These are phyloP conservation scores for Penicillium palitans DNA, from an alignment of 2,329 filamentous ascomycete genomes.

Conservation along the genomic window DNA sequence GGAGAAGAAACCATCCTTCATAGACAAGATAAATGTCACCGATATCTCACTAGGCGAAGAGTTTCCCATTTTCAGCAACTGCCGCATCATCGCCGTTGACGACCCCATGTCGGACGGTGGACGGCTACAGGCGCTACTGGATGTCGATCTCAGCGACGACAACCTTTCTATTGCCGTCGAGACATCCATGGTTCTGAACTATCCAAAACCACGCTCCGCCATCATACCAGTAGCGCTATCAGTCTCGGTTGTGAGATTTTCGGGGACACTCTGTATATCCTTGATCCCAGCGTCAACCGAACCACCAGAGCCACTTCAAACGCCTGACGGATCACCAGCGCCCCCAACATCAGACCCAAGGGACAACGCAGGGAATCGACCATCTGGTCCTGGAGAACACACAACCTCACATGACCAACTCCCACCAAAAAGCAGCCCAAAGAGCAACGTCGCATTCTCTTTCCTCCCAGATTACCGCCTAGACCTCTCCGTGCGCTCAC, in stretches of 20 bases:
- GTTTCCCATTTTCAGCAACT: conserved; percentile 98
- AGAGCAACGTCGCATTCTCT: conserved; percentile 88
- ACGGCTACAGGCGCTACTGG: conserved; percentile 88
- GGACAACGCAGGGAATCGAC: background rate
- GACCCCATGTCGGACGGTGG: conserved; percentile 62
- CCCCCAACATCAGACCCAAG: conserved; percentile 24
- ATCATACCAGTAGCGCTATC: conserved; percentile 88
- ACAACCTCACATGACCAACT: conserved; percentile 17
- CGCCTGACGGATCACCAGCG: conserved; percentile 35
- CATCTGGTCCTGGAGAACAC: conserved; percentile 13
- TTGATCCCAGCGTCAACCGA: conserved; percentile 70
- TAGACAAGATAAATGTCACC: conserved; percentile 90
- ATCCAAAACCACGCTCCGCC: conserved; percentile 84
- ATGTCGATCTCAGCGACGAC: conserved; percentile 87
- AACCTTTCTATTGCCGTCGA: conserved; percentile 93
- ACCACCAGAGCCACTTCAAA: conserved; percentile 37
- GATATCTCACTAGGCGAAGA: conserved; percentile 94
- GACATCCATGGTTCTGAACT: conserved; percentile 91
- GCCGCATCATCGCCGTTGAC: conserved; percentile 82
- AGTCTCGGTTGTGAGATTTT: conserved; percentile 90
- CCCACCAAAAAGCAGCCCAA: conserved; percentile 56
- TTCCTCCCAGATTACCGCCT: conserved; percentile 69
- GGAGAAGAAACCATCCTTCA: conserved; percentile 81
- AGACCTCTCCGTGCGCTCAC: conserved; percentile 63
- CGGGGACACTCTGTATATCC: conserved; percentile 87